Conservation (phyloP, 768 basidiomycete species). For the Termitomyces sp. region DNA sequence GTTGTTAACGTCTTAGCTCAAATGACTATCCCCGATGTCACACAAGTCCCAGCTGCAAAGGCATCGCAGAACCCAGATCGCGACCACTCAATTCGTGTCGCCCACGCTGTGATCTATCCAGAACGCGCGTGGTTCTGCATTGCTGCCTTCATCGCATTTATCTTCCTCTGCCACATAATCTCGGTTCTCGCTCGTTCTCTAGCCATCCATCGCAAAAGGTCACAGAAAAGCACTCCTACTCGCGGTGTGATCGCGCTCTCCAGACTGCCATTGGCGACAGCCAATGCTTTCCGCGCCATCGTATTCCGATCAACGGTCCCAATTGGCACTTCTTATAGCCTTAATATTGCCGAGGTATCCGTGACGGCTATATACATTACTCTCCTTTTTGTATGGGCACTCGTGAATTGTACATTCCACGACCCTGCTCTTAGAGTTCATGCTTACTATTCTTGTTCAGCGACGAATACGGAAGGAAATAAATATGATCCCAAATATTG, state of each 20-base stretch:
- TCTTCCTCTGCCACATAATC: slow-evolving; percentile 12
- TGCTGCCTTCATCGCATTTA: slow-evolving; percentile 15
- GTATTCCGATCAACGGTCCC: slow-evolving; percentile 23
- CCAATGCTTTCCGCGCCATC: slow-evolving; percentile 19
- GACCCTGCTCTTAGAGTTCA: background rate
- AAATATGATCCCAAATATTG: slow-evolving; percentile 36
- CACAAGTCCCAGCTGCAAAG: background rate
- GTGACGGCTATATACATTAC: slow-evolving; percentile 33
- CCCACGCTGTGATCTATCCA: slow-evolving; percentile 13
- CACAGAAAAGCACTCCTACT: background rate
- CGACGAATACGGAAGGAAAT: slow-evolving; percentile 31
- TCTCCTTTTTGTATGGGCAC: slow-evolving; percentile 30
- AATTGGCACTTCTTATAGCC: slow-evolving; percentile 27
- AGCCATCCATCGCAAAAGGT: background rate
- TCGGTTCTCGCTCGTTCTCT: background rate
- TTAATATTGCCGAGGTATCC: slow-evolving; percentile 37
- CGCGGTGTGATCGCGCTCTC: slow-evolving; percentile 4
- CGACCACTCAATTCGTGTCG: slow-evolving; percentile 9
- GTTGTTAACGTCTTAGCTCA: background rate
- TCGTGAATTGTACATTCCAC: slow-evolving; percentile 15
- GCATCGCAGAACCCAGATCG: slow-evolving; percentile 11
- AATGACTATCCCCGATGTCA: background rate
- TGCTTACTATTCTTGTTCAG: slow-evolving; percentile 16
- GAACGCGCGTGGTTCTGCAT: slow-evolving; percentile 20
- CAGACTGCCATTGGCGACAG: slow-evolving; percentile 15